Evolutionary conservation across 768 basidiomycete species (phyloP), one percentile per base, ranked within the genome.

Genomic region (Fistulinella prunicolor): DNA sequence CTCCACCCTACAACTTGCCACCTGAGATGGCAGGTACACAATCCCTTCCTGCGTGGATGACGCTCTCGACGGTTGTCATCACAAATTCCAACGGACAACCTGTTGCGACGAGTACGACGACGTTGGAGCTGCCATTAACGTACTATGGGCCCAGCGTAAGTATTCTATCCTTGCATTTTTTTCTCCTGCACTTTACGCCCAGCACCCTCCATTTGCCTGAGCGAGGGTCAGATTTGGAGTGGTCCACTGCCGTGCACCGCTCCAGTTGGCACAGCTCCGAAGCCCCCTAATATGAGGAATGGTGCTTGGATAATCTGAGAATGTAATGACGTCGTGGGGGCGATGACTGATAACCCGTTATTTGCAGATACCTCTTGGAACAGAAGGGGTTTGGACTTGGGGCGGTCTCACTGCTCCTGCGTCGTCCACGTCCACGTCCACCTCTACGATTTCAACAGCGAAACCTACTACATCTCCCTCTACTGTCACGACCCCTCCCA

Each of bases 111-210:
- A 71, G 74, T 36, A 82, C 80, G 21, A 69, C 86, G 21, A 69
- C 85, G 9, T 57, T 87, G 22, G 80, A 75, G 55, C 61, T 90
- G 42, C 86, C 89, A 34, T 69, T 89, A 55, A 90, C 89, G 0
- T 92, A 91, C 67, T 89, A 79, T 55, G 89, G 89, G 24, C 87
- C 89, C 44, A 83, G 83, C 64, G 88, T 90, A 62, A 78, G 87
- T 79, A 12, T 14, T 44, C 29, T 6, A 17, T 47, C 28, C 32
- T 19, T 26, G 19, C 44, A 17, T 40, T 6, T 48, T 42, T 16
- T 16, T 10, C 10, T 26, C 19, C 22, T 44, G 8, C 38, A 37
- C n/a, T 22, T 30, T 16, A 14, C 20, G 9, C 5, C 26, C 30
- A 2, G 20, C 22, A 10, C 19, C n/a, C 17, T 53, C 28, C 19